These are phyloP conservation scores for Solanum chiquidenum DNA, from an alignment of 257 asterid species.

Conservation along the genomic window DNA sequence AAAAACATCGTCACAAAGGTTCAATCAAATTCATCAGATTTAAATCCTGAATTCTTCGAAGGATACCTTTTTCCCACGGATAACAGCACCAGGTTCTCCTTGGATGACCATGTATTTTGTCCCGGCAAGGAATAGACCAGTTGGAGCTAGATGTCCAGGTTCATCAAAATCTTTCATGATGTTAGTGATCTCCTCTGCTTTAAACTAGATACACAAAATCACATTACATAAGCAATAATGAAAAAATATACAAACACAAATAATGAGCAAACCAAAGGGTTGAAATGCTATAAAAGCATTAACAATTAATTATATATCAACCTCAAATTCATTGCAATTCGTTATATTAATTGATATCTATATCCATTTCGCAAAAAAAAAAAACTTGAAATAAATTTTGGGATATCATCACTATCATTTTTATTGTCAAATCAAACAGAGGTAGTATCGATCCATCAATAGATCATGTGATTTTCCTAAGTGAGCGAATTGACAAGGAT, in stretches of 20 bases:
- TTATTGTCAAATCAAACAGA: background rate
- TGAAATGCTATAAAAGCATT: background rate
- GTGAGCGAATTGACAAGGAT: background rate
- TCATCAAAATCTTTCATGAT: conserved; percentile 42
- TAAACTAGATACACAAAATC: conserved; percentile 14
- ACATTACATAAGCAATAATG: background rate
- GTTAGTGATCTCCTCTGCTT: conserved; percentile 32
- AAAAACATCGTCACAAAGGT: background rate
- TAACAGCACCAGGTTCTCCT: conserved; percentile 52
- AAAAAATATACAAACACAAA: no score
- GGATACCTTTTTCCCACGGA: conserved; percentile 57
- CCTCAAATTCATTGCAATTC: background rate
- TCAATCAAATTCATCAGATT: background rate
- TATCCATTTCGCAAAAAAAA: background rate
- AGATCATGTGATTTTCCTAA: background rate
- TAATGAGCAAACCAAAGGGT: background rate
- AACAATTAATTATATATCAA: background rate
- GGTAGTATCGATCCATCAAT: background rate
- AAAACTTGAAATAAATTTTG: background rate
- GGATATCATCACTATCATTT: background rate
- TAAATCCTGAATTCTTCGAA: background rate
- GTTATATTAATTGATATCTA: no score
- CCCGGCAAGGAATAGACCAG: conserved; percentile 32
- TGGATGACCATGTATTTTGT: conserved; percentile 53
- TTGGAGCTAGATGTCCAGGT: conserved; percentile 47